A percentile compares a stretch with the other conserved stretches of the same genome.
These are phyloP conservation scores for Fomitopsis pulvina DNA, from an alignment of 768 basidiomycete genomes.

Conservation along the genomic window DNA sequence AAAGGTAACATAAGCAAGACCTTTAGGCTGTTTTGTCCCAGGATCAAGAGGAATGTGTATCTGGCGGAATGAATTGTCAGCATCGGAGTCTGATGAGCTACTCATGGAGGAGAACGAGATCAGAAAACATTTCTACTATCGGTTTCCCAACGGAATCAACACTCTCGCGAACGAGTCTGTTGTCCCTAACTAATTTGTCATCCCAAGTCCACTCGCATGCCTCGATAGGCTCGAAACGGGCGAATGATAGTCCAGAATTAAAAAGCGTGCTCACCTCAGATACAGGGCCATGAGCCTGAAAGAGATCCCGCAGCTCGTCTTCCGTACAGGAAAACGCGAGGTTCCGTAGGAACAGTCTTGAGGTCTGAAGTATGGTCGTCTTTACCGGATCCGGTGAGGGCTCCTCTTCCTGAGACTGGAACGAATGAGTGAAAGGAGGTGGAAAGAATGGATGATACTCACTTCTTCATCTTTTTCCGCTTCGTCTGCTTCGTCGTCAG, in stretches of 20 bases:
- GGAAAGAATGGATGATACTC: not conserved
- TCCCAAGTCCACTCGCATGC: slow-evolving; percentile 21
- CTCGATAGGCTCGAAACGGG: not conserved
- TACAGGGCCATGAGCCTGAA: slow-evolving; percentile 63
- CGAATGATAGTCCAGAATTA: slow-evolving; percentile 1
- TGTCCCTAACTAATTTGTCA: slow-evolving; percentile 52
- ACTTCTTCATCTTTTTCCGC: not conserved
- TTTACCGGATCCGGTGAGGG: slow-evolving; percentile 25
- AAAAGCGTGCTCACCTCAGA: slow-evolving; percentile 54
- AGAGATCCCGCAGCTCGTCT: slow-evolving; percentile 58
- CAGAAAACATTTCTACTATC: slow-evolving; percentile 53
- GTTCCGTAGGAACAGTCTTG: slow-evolving; percentile 90
- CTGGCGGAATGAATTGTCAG: slow-evolving; percentile 23
- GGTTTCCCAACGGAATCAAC: slow-evolving; percentile 41
- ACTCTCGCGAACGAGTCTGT: slow-evolving; percentile 40
- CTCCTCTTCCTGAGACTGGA: not conserved
- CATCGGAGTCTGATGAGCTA: not conserved
- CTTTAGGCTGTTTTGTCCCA: slow-evolving; percentile 43
- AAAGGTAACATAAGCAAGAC: slow-evolving; percentile 58
- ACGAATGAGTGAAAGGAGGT: not conserved
- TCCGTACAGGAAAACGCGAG: slow-evolving; percentile 82
- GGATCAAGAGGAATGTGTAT: slow-evolving; percentile 52
- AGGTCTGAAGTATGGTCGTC: slow-evolving; percentile 60
- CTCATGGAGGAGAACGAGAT: slow-evolving; percentile 10
- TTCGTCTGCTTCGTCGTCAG: slow-evolving; percentile 40